phyloP scores from a whole-genome alignment of 441 rosid genomes.

The Aleurites moluccanus region DNA sequence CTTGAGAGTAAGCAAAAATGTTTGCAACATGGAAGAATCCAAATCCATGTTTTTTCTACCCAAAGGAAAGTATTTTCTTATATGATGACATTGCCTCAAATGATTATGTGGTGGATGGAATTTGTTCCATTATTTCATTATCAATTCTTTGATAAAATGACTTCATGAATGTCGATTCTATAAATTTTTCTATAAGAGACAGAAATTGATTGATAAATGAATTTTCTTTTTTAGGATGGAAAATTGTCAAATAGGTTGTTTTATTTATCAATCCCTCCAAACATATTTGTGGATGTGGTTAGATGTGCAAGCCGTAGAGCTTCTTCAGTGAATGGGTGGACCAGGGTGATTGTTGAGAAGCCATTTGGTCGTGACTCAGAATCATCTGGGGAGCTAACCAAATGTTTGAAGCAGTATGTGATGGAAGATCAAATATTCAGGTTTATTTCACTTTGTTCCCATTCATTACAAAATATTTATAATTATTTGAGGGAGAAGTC shows the following conservation, averaged over 20 bases:
- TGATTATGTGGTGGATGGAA: neutral
- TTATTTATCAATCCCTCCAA: slow-evolving; percentile 85
- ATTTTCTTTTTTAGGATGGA: slow-evolving; percentile 51
- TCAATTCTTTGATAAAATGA: neutral
- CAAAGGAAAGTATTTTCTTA: neutral
- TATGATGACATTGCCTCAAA: neutral
- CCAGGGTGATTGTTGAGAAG: slow-evolving; percentile 88
- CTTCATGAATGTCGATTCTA: neutral
- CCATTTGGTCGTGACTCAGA: slow-evolving; percentile 90
- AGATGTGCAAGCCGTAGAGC: slow-evolving; percentile 71
- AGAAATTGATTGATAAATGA: neutral
- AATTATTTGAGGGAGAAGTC: neutral
- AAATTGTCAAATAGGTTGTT: slow-evolving; percentile 73
- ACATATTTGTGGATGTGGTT: slow-evolving; percentile 82
- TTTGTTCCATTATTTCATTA: neutral
- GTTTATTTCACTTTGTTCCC: slow-evolving; percentile 35
- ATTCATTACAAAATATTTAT: neutral
- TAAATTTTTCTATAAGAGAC: neutral
- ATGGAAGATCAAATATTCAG: slow-evolving; percentile 91
- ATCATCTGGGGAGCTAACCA: slow-evolving; percentile 76
- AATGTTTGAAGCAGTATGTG: slow-evolving; percentile 70
- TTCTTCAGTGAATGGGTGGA: slow-evolving; percentile 79
- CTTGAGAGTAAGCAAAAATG: neutral
- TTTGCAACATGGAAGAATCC: neutral
- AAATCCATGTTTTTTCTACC: neutral